Evolutionary conservation across 768 basidiomycete genomes (phyloP).

Genomic region (Trametes cingulata): DNA sequence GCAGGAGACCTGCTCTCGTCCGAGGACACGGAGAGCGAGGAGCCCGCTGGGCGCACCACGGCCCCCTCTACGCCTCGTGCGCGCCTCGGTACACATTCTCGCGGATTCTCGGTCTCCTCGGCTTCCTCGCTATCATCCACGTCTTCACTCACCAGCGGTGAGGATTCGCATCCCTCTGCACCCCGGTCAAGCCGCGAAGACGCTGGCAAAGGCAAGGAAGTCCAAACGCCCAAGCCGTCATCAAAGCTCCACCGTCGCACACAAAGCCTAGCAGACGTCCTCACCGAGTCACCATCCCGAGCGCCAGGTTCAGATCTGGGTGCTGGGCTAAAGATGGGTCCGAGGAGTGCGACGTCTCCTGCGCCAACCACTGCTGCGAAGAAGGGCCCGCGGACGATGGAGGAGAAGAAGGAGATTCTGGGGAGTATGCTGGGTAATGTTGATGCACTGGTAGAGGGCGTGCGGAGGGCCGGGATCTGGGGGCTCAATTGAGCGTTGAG

Average conservation of each 20-base stretch:
- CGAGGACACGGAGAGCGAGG: constrained; percentile 19
- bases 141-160: not conserved
- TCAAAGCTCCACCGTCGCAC: constrained; percentile 24
- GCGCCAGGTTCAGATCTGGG: not conserved
- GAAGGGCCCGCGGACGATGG: constrained; percentile 49
- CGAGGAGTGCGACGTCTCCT: constrained; percentile 25
- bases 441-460: constrained; percentile 85
- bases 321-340: not conserved
- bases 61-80: not conserved
- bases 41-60: not conserved
- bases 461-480: constrained; percentile 86
- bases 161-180: not conserved
- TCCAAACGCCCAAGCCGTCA: constrained; percentile 13
- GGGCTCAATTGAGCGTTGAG: constrained; percentile 50
- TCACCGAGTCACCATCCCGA: constrained; percentile 3
- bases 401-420: constrained; percentile 81
- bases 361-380: constrained; percentile 29
- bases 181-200: not conserved
- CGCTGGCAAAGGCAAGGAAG: not conserved
- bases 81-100: constrained; percentile 5
- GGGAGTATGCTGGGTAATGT: constrained; percentile 89
- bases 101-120: constrained; percentile 14
- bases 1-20: constrained; percentile 8
- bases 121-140: constrained; percentile 12
- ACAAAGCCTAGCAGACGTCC: constrained; percentile 25